Conservation (phyloP, 2,329 filamentous ascomycete genomes). For the Pseudocercospora fuligena region DNA sequence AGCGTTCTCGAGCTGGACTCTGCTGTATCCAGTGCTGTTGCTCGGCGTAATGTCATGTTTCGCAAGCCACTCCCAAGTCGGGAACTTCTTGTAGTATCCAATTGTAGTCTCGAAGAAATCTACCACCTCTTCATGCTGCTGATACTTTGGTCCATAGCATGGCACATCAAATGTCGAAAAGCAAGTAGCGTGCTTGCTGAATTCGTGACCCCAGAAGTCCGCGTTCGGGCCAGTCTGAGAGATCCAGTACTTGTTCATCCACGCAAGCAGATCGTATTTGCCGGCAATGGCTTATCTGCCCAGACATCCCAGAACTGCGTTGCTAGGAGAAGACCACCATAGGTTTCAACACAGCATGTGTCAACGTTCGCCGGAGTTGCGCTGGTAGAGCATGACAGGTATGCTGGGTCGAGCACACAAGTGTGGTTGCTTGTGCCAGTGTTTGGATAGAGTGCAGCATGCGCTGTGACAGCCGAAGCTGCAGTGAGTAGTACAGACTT, state of each 20-base stretch:
- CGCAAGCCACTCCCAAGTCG: constrained; percentile 66
- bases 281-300: constrained; percentile 66
- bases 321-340: constrained; percentile 63
- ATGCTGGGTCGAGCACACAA: constrained; percentile 50
- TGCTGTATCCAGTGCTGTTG: constrained; percentile 62
- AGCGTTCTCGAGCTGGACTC: constrained; percentile 57
- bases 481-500: constrained; percentile 22
- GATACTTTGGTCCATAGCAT: constrained; percentile 66
- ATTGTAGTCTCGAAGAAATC: constrained; percentile 68
- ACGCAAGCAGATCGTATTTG: constrained; percentile 64
- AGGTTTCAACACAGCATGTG: constrained; percentile 69
- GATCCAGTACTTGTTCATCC: constrained; percentile 71
- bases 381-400: constrained; percentile 56
- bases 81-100: constrained; percentile 61
- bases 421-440: constrained; percentile 62
- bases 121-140: constrained; percentile 62
- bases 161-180: constrained; percentile 67
- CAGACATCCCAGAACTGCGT: constrained; percentile 71
- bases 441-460: constrained; percentile 50
- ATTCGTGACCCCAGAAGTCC: constrained; percentile 61
- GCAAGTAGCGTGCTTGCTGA: constrained; percentile 56
- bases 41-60: constrained; percentile 60
- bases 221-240: constrained; percentile 60
- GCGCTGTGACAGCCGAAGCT: constrained; percentile 23
- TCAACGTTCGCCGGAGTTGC: constrained; percentile 55